phyloP scores from a whole-genome alignment of 768 basidiomycete genomes.

The Auricularia heimuer region DNA sequence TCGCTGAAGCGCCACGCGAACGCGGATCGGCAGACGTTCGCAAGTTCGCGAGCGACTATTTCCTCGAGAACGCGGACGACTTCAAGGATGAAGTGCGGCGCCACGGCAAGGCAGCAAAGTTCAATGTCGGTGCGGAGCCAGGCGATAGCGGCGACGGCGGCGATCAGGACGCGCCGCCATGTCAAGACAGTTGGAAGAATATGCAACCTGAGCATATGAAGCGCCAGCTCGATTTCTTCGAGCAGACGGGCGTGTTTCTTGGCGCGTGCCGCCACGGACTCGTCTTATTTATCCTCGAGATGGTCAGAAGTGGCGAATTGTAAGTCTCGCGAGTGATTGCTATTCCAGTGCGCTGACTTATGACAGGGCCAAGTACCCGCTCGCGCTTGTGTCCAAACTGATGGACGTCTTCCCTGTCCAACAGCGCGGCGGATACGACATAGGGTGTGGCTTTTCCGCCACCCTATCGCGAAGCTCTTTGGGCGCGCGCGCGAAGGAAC shows the following conservation, averaged over 20 bases:
- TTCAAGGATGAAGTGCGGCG: not conserved
- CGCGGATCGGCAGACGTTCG: not conserved
- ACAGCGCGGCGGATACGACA: constrained; percentile 15
- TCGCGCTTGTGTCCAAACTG: constrained; percentile 10
- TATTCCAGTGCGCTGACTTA: not conserved
- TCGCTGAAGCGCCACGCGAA: constrained; percentile 9
- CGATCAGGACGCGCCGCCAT: not conserved
- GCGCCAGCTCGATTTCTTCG: not conserved
- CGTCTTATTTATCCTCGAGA: not conserved
- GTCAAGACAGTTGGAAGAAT: not conserved
- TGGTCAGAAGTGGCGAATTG: constrained; percentile 1
- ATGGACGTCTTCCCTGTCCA: constrained; percentile 6
- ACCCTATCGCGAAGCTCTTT: constrained; percentile 11
- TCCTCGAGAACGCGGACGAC: not conserved
- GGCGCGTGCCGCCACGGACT: constrained; percentile 1
- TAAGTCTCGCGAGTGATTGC: not conserved
- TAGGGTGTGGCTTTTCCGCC: constrained; percentile 14
- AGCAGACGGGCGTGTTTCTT: not conserved
- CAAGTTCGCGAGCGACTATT: not conserved
- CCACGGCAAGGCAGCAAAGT: not conserved
- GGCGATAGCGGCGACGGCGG: not conserved
- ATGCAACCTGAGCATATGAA: not conserved
- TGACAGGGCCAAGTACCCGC: constrained; percentile 16
- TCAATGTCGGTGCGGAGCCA: not conserved
- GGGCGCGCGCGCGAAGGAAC: not conserved